A percentile compares a stretch with the other conserved stretches of the same genome.
These are phyloP conservation scores for Berberis thunbergii DNA, from an alignment of 164 flowering plant species.

Conservation along the genomic window DNA sequence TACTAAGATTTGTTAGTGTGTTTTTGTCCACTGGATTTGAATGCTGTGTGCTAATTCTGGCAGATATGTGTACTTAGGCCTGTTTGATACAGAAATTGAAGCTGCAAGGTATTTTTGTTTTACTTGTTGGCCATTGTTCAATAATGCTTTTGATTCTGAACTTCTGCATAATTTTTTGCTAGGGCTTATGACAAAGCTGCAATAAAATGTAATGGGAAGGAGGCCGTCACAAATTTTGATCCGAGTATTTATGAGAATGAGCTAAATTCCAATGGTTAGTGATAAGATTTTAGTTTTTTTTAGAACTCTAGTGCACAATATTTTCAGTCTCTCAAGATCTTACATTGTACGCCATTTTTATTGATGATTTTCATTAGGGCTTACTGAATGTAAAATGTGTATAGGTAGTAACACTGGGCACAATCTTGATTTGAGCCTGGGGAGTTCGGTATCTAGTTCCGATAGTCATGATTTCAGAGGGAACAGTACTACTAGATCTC, in stretches of 20 bases:
- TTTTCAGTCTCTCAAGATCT: too few relatives aligned
- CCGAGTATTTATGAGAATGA: constrained; percentile 77
- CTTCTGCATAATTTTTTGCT: background rate
- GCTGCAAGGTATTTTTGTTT: constrained; percentile 66
- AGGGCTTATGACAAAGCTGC: constrained; percentile 99
- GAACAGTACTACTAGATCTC: background rate
- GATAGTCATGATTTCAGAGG: constrained; percentile 8
- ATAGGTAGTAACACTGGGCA: constrained; percentile 35
- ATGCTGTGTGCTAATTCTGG: background rate
- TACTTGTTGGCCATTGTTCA: background rate
- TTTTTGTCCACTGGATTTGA: background rate
- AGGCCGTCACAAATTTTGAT: constrained; percentile 96
- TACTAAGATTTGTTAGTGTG: too few relatives aligned
- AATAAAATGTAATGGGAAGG: constrained; percentile 91
- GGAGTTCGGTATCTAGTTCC: constrained; percentile 42
- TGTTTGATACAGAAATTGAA: constrained; percentile 88
- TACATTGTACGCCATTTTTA: too few relatives aligned
- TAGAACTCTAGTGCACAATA: too few relatives aligned
- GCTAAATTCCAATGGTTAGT: constrained; percentile 42
- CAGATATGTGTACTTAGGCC: constrained; percentile 92
- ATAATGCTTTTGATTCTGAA: background rate
- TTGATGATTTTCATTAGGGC: too few relatives aligned
- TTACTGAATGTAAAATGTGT: background rate
- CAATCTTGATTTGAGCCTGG: constrained; percentile 78
- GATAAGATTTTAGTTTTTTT: background rate